Percentiles rank a stretch among this genome's conserved stretches.
Evolutionary conservation across 2,329 filamentous ascomycete species (phyloP).

Genomic region (Pyrenophora teres): DNA sequence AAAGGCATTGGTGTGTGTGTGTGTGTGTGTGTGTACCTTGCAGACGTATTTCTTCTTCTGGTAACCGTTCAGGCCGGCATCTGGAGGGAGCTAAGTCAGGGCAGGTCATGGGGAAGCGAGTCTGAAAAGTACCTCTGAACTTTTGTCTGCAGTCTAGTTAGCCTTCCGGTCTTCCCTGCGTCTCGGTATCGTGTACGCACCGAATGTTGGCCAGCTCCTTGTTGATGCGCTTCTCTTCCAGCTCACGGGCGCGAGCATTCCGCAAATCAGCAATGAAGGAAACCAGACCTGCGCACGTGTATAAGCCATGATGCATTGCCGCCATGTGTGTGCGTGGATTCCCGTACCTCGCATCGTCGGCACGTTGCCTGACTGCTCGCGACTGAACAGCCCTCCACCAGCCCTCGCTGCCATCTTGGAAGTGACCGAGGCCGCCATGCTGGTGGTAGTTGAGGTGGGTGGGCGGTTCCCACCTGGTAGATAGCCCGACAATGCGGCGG

Average conservation of each 20-base stretch:
- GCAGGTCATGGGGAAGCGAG: slow-evolving; percentile 2
- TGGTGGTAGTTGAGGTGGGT: slow-evolving; percentile 30
- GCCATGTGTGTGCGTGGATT: background rate
- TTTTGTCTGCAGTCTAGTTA: slow-evolving; percentile 68
- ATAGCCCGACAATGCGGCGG: slow-evolving; percentile 37
- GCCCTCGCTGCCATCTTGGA: slow-evolving; percentile 47
- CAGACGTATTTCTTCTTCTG: slow-evolving; percentile 99
- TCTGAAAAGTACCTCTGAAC: slow-evolving; percentile 71
- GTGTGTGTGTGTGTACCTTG: slow-evolving; percentile 63
- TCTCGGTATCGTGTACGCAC: slow-evolving; percentile 49
- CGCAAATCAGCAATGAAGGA: slow-evolving; percentile 97
- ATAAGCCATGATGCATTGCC: slow-evolving; percentile 17
- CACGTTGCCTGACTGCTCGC: slow-evolving; percentile 49
- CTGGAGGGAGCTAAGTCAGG: slow-evolving; percentile 48
- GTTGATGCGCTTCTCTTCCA: slow-evolving; percentile 99
- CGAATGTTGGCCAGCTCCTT: slow-evolving; percentile 98
- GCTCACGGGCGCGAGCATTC: slow-evolving; percentile 90
- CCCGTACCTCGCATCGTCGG: slow-evolving; percentile 49
- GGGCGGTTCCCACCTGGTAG: slow-evolving; percentile 40
- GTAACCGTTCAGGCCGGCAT: slow-evolving; percentile 90
- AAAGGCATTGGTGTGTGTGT: background rate
- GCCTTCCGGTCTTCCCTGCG: slow-evolving; percentile 16
- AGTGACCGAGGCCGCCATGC: slow-evolving; percentile 30
- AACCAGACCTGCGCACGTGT: slow-evolving; percentile 68
- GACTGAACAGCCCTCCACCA: slow-evolving; percentile 49